Conservation (phyloP, 2,329 filamentous ascomycete genomes). For the Eutypella sp. region DNA sequence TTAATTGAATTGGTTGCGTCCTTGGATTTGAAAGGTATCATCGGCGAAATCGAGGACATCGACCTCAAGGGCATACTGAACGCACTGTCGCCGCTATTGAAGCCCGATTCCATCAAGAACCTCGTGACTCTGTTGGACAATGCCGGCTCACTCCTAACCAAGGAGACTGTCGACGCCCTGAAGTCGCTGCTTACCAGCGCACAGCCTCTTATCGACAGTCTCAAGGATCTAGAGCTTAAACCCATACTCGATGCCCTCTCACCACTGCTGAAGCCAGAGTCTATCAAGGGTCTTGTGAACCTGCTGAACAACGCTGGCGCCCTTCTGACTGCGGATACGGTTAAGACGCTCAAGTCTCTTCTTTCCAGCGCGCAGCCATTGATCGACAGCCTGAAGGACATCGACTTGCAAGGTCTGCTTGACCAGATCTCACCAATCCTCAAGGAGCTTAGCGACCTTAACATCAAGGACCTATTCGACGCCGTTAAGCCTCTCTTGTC, state of each 20-base stretch:
- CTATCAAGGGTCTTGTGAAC: constrained; percentile 24
- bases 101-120: constrained; percentile 26
- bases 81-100: constrained; percentile 25
- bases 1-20: constrained; percentile 23
- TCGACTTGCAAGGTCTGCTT: constrained; percentile 31
- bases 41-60: constrained; percentile 24
- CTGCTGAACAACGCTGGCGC: constrained; percentile 32
- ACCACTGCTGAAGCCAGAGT: constrained; percentile 28
- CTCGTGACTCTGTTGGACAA: constrained; percentile 24
- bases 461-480: constrained; percentile 24
- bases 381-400: constrained; percentile 23
- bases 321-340: constrained; percentile 27
- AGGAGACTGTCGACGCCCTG: constrained; percentile 9
- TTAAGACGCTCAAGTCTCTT: constrained; percentile 18
- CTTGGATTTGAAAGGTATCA: constrained; percentile 19
- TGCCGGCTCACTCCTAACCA: constrained; percentile 15
- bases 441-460: constrained; percentile 22
- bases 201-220: constrained; percentile 9
- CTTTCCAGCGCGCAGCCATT: constrained; percentile 23
- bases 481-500: constrained; percentile 30
- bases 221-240: constrained; percentile 27
- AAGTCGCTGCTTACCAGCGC: constrained; percentile 19
- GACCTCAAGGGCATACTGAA: constrained; percentile 30
- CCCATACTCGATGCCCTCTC: constrained; percentile 27
- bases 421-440: constrained; percentile 25